Evolutionary conservation across 495 filamentous ascomycete genomes (phyloP), one percentile per base, ranked within the genome.

Genomic region (Chaetomium fimeti): DNA sequence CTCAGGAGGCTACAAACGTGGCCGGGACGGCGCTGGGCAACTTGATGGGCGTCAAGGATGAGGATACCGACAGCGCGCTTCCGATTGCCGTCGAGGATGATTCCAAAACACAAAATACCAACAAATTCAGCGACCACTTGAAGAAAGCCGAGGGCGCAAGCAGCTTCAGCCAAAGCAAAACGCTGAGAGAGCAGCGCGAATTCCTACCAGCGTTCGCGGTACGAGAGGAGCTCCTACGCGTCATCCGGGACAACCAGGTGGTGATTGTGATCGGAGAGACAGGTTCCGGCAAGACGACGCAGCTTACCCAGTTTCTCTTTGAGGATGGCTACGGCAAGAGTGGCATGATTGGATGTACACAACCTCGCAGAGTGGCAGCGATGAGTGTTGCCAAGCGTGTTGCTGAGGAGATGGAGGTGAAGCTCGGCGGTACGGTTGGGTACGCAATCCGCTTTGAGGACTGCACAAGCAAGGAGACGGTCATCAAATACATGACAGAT

Each of bases 301-400:
- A 98, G 78, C 82, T 98, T 55, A 97, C 93, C 0, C 93, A 98
- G 72, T 98, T 97, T 68, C 80, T 98, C 20, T 89, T 93, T 72
- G 93, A 98, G 76, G 93, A 96, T 66, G 93, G 93, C 16, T 98
- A 97, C 72, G 89, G 87, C 36, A 89, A 90, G 60, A 73, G 79
- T 47, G 93, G 93, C 48, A 86, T 97, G 81, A 98, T 98, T 67
- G 92, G 93, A 1, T 98, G 93, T 71, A 98, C 93, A 25, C 93
- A 98, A 68, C 93, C 93, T 61, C 86, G 93, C 68, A 88, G 93
- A 82, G 93, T 98, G 27, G 93, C 93, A 43, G 93, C 95, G 2
- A 99, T 99, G 95, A 96, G 91, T 76, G 95, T 99, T 32, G 95
- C 95, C 13, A 98, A 97, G 75, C 91, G 95, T 78, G 95, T 99